These are phyloP conservation scores for Clavariopsis aquatica DNA, from an alignment of 495 filamentous ascomycete species.

Conservation along the genomic window DNA sequence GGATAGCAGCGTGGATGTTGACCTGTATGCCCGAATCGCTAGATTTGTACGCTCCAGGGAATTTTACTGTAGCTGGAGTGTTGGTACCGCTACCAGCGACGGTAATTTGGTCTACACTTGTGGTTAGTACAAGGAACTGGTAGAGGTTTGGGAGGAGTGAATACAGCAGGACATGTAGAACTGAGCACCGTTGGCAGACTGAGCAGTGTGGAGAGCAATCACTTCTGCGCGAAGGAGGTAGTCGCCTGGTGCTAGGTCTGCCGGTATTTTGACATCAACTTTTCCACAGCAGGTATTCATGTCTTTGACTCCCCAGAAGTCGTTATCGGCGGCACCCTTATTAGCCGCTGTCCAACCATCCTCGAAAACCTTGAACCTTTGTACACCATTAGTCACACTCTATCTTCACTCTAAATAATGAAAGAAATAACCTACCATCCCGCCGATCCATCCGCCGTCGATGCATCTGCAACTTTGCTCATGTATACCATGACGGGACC, in stretches of 20 bases:
- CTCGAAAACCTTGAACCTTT: slow-evolving; percentile 44
- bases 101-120: slow-evolving; percentile 54
- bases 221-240: slow-evolving; percentile 39
- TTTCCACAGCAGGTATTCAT: slow-evolving; percentile 43
- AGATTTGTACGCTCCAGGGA: slow-evolving; percentile 55
- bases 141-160: neutral
- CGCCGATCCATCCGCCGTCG: slow-evolving; percentile 41
- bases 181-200: slow-evolving; percentile 50
- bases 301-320: slow-evolving; percentile 38
- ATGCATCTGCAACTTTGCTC: slow-evolving; percentile 41
- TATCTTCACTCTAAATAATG: no score
- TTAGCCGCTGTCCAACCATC: slow-evolving; percentile 34
- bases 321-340: slow-evolving; percentile 38
- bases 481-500: slow-evolving; percentile 38
- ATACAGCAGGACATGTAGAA: slow-evolving; percentile 55
- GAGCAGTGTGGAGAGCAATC: slow-evolving; percentile 49
- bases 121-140: neutral
- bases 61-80: slow-evolving; percentile 50
- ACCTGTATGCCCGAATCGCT: slow-evolving; percentile 52
- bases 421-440: slow-evolving; percentile 36
- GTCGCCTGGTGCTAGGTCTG: slow-evolving; percentile 38
- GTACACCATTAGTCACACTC: neutral
- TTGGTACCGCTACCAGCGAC: slow-evolving; percentile 57
- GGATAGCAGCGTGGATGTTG: slow-evolving; percentile 48
- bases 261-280: slow-evolving; percentile 52